A percentile compares a stretch with the other conserved stretches of the same genome.
These are phyloP conservation scores for Apostasia shenzhenica DNA, from an alignment of 106 monocot species.

Conservation along the genomic window DNA sequence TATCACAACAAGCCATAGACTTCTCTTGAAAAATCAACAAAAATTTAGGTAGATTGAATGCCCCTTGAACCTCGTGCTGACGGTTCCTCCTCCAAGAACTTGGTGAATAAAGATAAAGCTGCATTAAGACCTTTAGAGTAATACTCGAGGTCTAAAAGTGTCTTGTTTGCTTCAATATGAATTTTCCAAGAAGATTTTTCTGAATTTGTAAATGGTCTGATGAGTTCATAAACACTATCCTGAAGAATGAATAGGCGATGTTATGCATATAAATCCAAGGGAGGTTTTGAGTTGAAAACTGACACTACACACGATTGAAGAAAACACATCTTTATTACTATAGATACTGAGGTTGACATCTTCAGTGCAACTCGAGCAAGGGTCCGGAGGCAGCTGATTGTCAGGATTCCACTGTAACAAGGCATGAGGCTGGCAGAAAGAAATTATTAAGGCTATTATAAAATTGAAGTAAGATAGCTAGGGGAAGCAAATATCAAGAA, in stretches of 20 bases:
- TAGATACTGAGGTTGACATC: slow-evolving; percentile 35
- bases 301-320: neutral
- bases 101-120: slow-evolving; percentile 53
- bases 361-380: slow-evolving; percentile 71
- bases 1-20: neutral
- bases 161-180: slow-evolving; percentile 75
- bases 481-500: neutral
- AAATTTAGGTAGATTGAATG: neutral
- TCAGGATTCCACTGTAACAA: slow-evolving; percentile 74
- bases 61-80: slow-evolving; percentile 59
- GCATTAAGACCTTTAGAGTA: slow-evolving; percentile 71
- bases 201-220: slow-evolving; percentile 55
- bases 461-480: slow-evolving; percentile 2
- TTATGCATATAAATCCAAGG: neutral
- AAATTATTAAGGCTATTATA: neutral
- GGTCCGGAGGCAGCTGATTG: slow-evolving; percentile 83
- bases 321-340: slow-evolving; percentile 37
- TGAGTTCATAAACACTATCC: slow-evolving; percentile 53
- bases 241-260: slow-evolving; percentile 15
- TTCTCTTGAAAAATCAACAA: neutral
- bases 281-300: neutral
- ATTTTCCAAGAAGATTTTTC: slow-evolving; percentile 58
- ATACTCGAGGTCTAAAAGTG: slow-evolving; percentile 74
- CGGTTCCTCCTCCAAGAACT: slow-evolving; percentile 59
- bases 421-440: slow-evolving; percentile 66